Conservation (phyloP, 768 basidiomycete species). For the Tremella yokohamensis region DNA sequence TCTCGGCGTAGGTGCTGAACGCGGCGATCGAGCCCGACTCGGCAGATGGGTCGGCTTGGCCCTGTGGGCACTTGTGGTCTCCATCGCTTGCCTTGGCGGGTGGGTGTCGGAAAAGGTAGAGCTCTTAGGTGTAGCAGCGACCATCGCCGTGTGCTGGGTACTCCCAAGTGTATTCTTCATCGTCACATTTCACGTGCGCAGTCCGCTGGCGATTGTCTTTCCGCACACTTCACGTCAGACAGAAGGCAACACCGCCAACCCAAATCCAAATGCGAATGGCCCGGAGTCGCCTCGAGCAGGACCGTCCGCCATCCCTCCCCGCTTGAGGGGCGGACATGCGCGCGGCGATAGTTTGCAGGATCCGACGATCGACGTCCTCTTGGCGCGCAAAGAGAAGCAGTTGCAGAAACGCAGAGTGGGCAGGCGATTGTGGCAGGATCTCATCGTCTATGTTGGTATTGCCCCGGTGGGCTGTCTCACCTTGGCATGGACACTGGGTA, state of each 20-base stretch:
- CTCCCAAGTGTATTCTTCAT: conserved; percentile 64
- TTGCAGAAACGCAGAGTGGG: conserved; percentile 71
- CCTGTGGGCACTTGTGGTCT: conserved; percentile 35
- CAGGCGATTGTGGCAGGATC: conserved; percentile 73
- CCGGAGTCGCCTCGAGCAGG: conserved; percentile 27
- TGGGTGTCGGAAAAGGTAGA: conserved; percentile 40
- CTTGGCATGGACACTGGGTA: conserved; percentile 61
- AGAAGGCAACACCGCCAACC: conserved; percentile 43
- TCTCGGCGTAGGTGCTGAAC: conserved; percentile 30
- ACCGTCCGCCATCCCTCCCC: conserved; percentile 1
- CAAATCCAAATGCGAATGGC: conserved; percentile 15
- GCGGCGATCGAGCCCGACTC: conserved; percentile 40
- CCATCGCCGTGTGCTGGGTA: conserved; percentile 44
- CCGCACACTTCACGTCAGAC: conserved; percentile 47
- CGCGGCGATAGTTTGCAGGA: conserved; percentile 52
- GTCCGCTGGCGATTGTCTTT: conserved; percentile 77
- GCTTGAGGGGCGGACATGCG: conserved; percentile 13
- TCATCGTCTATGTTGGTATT: conserved; percentile 73
- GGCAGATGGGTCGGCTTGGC: conserved; percentile 42
- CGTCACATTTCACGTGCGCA: conserved; percentile 74
- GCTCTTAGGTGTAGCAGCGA: conserved; percentile 37
- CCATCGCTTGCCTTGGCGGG: conserved; percentile 39
- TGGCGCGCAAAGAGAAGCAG: conserved; percentile 79
- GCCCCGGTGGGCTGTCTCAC: conserved; percentile 61
- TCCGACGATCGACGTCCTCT: conserved; percentile 55